Percentiles rank a stretch among this genome's conserved stretches.
Evolutionary conservation across 2,329 filamentous ascomycete species (phyloP).

Genomic region (Trichoderma sp.): DNA sequence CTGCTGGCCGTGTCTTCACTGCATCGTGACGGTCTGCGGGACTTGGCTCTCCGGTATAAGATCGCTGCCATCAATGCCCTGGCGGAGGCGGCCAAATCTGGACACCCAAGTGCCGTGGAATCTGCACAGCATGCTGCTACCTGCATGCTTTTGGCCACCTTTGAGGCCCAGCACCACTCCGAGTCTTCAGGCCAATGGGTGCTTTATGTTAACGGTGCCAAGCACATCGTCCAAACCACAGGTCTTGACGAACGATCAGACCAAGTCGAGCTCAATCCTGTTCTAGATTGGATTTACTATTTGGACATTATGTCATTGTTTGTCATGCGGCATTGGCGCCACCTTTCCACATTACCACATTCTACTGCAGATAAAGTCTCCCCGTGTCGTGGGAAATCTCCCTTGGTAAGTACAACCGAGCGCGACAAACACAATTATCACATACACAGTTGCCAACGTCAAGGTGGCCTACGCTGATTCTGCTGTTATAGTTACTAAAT

Average conservation of each 20-base stretch:
- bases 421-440: too few species aligned
- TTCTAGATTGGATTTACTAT: slow-evolving; percentile 8
- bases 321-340: slow-evolving; percentile 7
- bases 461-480: too few species aligned
- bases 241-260: not conserved
- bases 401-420: too few species aligned
- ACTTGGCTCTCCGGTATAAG: not conserved
- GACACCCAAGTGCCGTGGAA: not conserved
- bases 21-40: slow-evolving; percentile 1
- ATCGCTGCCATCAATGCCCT: not conserved
- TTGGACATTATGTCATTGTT: slow-evolving; percentile 5
- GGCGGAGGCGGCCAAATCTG: not conserved
- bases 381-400: too few species aligned
- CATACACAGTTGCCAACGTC: too few species aligned
- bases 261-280: not conserved
- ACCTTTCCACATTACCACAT: not conserved
- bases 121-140: slow-evolving; percentile 4
- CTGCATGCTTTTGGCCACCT: slow-evolving; percentile 1
- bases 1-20: not conserved
- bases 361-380: too few species aligned
- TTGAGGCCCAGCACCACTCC: slow-evolving; percentile 6
- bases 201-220: slow-evolving; percentile 2
- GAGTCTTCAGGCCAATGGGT: slow-evolving; percentile 5
- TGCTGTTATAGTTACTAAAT: too few species aligned
- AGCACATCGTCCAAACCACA: not conserved